These are phyloP conservation scores for Nephelium lappaceum DNA, from an alignment of 345 rosid species.

Conservation along the genomic window DNA sequence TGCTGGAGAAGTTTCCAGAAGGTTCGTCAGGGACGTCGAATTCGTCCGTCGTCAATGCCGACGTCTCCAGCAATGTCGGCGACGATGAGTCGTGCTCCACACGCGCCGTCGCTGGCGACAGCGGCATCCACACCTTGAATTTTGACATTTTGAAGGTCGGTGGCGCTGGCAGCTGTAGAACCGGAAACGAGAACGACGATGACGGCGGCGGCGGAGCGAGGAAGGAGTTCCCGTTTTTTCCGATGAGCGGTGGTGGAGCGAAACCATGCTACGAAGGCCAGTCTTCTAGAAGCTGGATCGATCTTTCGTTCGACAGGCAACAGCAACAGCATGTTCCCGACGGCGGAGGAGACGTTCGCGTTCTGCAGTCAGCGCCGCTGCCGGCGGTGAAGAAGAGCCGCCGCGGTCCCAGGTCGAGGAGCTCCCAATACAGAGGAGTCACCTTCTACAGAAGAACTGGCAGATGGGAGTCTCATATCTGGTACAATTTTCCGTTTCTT, in stretches of 20 bases:
- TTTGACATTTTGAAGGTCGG: conserved; percentile 74
- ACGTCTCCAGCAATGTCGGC: conserved; percentile 54
- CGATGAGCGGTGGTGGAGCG: conserved; percentile 39
- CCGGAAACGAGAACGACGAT: not conserved
- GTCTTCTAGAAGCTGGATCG: conserved; percentile 56
- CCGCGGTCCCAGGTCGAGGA: conserved; percentile 96
- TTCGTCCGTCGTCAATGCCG: conserved; percentile 84
- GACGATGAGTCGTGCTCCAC: conserved; percentile 75
- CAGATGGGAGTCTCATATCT: conserved; percentile 97
- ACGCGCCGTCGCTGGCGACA: conserved; percentile 38
- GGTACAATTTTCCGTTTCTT: conserved; percentile 39
- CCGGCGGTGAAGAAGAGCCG: conserved; percentile 78
- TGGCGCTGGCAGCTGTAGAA: conserved; percentile 24
- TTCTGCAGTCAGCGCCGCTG: conserved; percentile 36
- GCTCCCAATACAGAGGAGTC: conserved; percentile 95
- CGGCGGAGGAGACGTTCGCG: conserved; percentile 42
- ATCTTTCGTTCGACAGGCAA: conserved; percentile 45
- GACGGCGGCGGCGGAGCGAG: conserved; percentile 41
- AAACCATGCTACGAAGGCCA: conserved; percentile 34
- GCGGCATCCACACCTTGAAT: conserved; percentile 43
- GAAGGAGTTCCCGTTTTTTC: conserved; percentile 70
- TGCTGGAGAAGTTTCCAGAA: conserved; percentile 43
- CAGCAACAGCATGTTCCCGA: conserved; percentile 5
- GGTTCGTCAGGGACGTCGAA: conserved; percentile 76
- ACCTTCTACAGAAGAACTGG: conserved; percentile 96